These are phyloP conservation scores for Aspergillus nomiae DNA, from an alignment of 2,329 filamentous ascomycete genomes.

Conservation along the genomic window DNA sequence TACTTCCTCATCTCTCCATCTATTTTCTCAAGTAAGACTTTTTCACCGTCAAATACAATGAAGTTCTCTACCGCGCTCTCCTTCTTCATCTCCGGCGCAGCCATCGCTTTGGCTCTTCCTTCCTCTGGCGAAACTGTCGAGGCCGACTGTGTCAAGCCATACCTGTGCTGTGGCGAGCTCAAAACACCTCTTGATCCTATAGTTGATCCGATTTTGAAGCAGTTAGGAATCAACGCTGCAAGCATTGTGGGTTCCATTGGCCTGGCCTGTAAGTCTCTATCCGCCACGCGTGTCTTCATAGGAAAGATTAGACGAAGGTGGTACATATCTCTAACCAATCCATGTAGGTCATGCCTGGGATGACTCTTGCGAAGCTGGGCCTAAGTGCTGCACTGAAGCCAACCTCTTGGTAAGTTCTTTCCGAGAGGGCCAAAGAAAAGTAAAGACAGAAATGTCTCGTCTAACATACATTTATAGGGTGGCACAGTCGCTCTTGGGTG, in stretches of 20 bases:
- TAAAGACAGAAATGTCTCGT: background rate
- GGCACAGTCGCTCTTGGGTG: background rate
- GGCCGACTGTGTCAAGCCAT: conserved; percentile 22
- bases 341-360: conserved; percentile 27
- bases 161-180: conserved; percentile 32
- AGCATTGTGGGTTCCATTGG: conserved; percentile 31
- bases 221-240: conserved; percentile 25
- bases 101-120: conserved; percentile 32
- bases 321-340: background rate
- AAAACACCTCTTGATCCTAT: conserved; percentile 31
- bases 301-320: background rate
- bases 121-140: conserved; percentile 1
- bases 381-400: conserved; percentile 34
- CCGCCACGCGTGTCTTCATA: background rate
- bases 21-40: background rate
- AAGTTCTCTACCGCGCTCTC: conserved; percentile 30
- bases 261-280: conserved; percentile 25
- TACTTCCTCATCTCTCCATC: background rate
- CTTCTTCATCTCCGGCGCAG: conserved; percentile 29
- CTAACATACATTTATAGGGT: background rate
- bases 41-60: conserved; percentile 23
- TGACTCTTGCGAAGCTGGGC: conserved; percentile 20
- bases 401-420: conserved; percentile 30
- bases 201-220: conserved; percentile 28
- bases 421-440: background rate